These are phyloP conservation scores for Fusarium xyrophilum DNA, from an alignment of 2,329 filamentous ascomycete species.

Conservation along the genomic window DNA sequence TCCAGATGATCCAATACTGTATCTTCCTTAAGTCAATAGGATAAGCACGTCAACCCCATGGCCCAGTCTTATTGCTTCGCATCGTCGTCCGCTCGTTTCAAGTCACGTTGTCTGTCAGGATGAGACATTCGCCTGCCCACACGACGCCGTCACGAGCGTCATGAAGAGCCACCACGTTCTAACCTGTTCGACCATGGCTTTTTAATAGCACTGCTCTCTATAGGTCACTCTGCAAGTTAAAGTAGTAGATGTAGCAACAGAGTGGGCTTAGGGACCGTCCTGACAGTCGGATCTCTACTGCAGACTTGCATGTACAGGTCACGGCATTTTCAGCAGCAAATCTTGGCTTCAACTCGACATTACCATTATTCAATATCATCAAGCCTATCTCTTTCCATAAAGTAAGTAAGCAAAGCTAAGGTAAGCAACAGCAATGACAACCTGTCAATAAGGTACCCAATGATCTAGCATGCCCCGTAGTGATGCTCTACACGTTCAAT, in stretches of 20 bases:
- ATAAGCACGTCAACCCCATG: slow-evolving; percentile 5
- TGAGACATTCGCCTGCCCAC: slow-evolving; percentile 26
- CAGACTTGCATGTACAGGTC: not conserved
- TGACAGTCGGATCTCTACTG: not conserved
- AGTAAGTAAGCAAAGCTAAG: slow-evolving; percentile 9
- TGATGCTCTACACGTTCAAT: slow-evolving; percentile 9
- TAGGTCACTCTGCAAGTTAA: not conserved
- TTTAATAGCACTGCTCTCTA: not conserved
- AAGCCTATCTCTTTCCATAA: slow-evolving; percentile 16
- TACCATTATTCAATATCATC: slow-evolving; percentile 45
- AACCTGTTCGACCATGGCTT: not conserved
- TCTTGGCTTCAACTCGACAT: slow-evolving; percentile 33
- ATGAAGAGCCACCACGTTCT: not conserved
- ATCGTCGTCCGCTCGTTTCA: slow-evolving; percentile 26
- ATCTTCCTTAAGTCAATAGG: not conserved
- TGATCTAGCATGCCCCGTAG: slow-evolving; percentile 15
- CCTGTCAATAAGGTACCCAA: slow-evolving; percentile 33
- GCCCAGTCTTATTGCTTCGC: not conserved
- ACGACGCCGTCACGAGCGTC: slow-evolving; percentile 29
- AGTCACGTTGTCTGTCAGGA: slow-evolving; percentile 33
- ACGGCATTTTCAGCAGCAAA: not conserved
- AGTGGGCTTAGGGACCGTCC: not conserved
- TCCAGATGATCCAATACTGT: slow-evolving; percentile 17
- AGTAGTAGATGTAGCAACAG: not conserved
- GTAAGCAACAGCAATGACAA: not conserved